phyloP scores from a whole-genome alignment of 305 asterid species.

The Fraxinus latifolia region DNA sequence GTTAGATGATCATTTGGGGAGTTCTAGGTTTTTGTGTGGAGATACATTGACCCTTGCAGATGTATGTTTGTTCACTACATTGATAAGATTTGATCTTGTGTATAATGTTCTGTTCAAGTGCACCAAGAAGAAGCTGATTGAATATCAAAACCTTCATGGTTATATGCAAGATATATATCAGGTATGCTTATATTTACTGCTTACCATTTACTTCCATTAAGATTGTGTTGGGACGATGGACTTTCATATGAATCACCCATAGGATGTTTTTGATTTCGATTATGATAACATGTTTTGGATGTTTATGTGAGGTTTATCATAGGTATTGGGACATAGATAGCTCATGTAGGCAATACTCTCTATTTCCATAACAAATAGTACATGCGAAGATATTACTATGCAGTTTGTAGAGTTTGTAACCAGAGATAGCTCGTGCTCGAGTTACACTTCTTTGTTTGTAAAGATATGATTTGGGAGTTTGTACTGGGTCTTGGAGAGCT shows the following conservation, averaged over 20 bases:
- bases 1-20: conserved; percentile 66
- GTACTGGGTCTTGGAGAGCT: not conserved
- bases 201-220: not conserved
- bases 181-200: conserved; percentile 33
- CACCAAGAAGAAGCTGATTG: conserved; percentile 83
- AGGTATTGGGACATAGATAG: not conserved
- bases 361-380: not conserved
- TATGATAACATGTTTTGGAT: not conserved
- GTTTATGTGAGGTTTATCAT: not conserved
- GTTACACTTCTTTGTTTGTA: not conserved
- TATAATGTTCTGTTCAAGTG: conserved; percentile 87
- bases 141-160: conserved; percentile 64
- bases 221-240: not conserved
- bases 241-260: not conserved
- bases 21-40: conserved; percentile 67
- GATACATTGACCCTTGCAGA: conserved; percentile 72
- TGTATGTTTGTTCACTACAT: conserved; percentile 80
- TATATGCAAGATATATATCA: conserved; percentile 81
- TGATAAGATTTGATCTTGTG: conserved; percentile 77
- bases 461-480: not conserved
- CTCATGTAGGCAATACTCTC: not conserved
- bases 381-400: not conserved
- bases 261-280: not conserved
- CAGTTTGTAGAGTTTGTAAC: not conserved
- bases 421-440: not conserved